Evolutionary conservation across 148 eudicot genomes (phyloP).

Genomic region (Vaccinium myrtillus): DNA sequence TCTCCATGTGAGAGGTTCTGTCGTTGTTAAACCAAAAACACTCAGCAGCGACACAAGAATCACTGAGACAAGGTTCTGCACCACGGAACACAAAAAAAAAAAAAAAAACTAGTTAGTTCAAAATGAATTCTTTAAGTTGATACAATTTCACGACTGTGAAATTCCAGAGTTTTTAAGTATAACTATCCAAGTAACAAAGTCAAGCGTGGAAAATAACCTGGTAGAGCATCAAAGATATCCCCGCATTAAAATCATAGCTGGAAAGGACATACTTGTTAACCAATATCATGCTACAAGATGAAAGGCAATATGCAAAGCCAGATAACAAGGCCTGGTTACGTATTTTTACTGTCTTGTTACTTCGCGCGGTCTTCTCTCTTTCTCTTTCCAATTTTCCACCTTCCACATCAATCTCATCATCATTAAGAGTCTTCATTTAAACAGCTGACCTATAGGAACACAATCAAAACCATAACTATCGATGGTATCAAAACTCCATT

Average conservation of each 20-base stretch:
- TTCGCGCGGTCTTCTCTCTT: slow-evolving; percentile 50
- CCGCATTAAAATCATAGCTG: slow-evolving; percentile 90
- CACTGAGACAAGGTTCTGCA: slow-evolving; percentile 94
- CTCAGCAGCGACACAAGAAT: slow-evolving; percentile 62
- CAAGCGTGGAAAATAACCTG: slow-evolving; percentile 52
- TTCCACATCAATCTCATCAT: slow-evolving; percentile 66
- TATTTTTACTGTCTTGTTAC: slow-evolving; percentile 41
- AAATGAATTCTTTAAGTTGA: neutral
- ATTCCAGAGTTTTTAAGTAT: neutral
- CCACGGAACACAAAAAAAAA: slow-evolving; percentile 10
- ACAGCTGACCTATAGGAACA: slow-evolving; percentile 38
- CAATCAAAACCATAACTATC: neutral
- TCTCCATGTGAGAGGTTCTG: slow-evolving; percentile 93
- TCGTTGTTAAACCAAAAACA: slow-evolving; percentile 62
- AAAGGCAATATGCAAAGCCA: slow-evolving; percentile 87
- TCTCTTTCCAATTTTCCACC: slow-evolving; percentile 59
- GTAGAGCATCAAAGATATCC: slow-evolving; percentile 95
- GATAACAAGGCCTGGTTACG: slow-evolving; percentile 78
- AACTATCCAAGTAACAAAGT: neutral
- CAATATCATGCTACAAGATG: slow-evolving; percentile 98
- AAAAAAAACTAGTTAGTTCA: slow-evolving; percentile 6
- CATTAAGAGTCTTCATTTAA: slow-evolving; percentile 42
- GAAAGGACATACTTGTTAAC: slow-evolving; percentile 93
- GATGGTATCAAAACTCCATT: neutral
- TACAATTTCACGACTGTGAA: neutral